Evolutionary conservation across 2,329 filamentous ascomycete species (phyloP), one percentile per base, ranked within the genome.

Genomic region (Chrysoporthe austroafricana): DNA sequence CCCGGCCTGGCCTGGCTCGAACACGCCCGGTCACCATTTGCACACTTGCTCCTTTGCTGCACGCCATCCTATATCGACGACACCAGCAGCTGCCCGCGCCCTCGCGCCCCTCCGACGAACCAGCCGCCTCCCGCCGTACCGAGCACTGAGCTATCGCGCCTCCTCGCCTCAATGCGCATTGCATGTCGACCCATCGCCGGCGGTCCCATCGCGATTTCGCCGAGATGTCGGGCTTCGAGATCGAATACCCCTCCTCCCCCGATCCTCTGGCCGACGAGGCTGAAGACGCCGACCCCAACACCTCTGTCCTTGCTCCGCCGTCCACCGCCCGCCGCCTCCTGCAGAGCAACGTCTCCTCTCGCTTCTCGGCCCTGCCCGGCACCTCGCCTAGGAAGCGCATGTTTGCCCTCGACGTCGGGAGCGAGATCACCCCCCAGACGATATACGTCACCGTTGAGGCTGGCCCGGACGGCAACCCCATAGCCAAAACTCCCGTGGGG

Each of bases 391-490:
- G 84, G 61, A 88, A 86, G 77, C 85, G 83, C 73, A 86, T 79
- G 57, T 87, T 87, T 70, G 82, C 86, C 74, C 81, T 88, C 44
- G 84, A 87, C 70, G 84, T 86, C 36, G 85, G 85, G 59, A 78
- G 84, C 71, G 79, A 79, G 48, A 75, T 74, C 58, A 81, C 84
- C 59, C 84, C 85, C 2, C 84, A 87, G 74, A 82, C 80, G 67
- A 78, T 88, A 56, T 78, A 81, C 57, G 85, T 87, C 63, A 88
- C 86, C 11, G 84, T 87, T 63, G 85, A 88, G 74, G 82, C 85
- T 2, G 82, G 83, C 1, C 73, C 78, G 54, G 70, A 71, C 42
- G 70, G 70, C 46, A 69, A 70, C 34, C 62, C 66, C 18, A 58
- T 68, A 21, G 63, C 68, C 21, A 66, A 54, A 46, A 46, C 50